phyloP scores from a whole-genome alignment of 441 rosid species.

The Gossypium gossypioides region DNA sequence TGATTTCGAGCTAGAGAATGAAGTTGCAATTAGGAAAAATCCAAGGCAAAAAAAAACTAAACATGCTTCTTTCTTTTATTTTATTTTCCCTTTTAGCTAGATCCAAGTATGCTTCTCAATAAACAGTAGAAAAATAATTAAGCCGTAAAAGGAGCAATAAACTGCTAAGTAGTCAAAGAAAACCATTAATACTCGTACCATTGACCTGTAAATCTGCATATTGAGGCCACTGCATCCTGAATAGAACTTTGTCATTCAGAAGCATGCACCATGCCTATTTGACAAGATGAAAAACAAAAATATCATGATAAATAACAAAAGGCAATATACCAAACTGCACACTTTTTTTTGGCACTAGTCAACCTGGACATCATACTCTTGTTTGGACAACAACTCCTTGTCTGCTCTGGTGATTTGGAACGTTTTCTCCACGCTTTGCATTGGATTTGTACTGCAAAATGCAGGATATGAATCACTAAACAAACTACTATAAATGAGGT shows the following conservation, averaged over 20 bases:
- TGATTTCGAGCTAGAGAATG: not conserved
- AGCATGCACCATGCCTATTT: slow-evolving; percentile 98
- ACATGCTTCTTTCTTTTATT: not conserved
- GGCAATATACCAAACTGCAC: not conserved
- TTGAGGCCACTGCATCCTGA: slow-evolving; percentile 98
- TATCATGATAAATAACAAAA: slow-evolving; percentile 15
- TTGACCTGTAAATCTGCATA: slow-evolving; percentile 82
- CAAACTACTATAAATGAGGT: not conserved
- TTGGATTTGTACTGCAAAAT: slow-evolving; percentile 54
- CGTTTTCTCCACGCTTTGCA: slow-evolving; percentile 62
- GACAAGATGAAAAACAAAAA: slow-evolving; percentile 13
- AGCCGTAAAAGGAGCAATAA: not conserved
- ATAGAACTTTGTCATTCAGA: slow-evolving; percentile 86
- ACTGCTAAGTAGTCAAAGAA: not conserved
- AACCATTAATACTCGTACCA: slow-evolving; percentile 45
- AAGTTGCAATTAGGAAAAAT: not conserved
- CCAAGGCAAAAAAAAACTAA: not conserved
- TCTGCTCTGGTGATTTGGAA: slow-evolving; percentile 70
- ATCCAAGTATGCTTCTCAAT: not conserved
- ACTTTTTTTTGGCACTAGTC: slow-evolving; percentile 13
- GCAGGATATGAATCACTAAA: slow-evolving; percentile 16
- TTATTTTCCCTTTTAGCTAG: not conserved
- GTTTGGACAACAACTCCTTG: slow-evolving; percentile 59
- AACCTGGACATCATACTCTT: slow-evolving; percentile 86
- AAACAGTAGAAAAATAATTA: not conserved